phyloP scores from a whole-genome alignment of 2,329 filamentous ascomycete species.

The Bimuria novae-zelandiae region DNA sequence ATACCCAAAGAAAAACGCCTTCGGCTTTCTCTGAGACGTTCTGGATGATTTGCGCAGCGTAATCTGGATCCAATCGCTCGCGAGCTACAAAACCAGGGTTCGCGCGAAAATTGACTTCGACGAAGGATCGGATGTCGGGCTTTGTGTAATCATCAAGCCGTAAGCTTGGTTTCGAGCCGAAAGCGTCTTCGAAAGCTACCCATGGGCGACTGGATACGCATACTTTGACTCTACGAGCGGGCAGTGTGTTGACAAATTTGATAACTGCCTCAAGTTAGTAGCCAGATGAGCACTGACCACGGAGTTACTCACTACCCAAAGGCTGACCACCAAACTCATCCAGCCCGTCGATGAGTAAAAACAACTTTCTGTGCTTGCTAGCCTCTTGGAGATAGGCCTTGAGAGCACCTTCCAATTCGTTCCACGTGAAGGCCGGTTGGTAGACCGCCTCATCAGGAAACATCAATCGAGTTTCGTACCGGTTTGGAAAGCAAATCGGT shows the following conservation, averaged over 20 bases:
- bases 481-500: neutral
- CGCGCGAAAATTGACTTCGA: neutral
- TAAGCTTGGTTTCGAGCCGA: neutral
- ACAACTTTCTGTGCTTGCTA: neutral
- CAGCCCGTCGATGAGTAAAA: slow-evolving; percentile 18
- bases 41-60: neutral
- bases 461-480: neutral
- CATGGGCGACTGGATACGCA: neutral
- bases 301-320: no score
- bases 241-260: slow-evolving; percentile 13
- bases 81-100: neutral
- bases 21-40: slow-evolving; percentile 5
- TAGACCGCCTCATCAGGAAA: neutral
- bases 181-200: neutral
- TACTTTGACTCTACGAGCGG: slow-evolving; percentile 3
- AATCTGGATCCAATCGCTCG: neutral
- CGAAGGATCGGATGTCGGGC: neutral
- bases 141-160: neutral
- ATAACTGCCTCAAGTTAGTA: slow-evolving; percentile 7
- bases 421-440: neutral
- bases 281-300: no score
- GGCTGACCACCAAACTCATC: slow-evolving; percentile 16
- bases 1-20: slow-evolving; percentile 16
- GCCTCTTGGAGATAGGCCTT: neutral
- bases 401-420: neutral